These are phyloP conservation scores for Boletus sensibilis DNA, from an alignment of 768 basidiomycete genomes.

Conservation along the genomic window DNA sequence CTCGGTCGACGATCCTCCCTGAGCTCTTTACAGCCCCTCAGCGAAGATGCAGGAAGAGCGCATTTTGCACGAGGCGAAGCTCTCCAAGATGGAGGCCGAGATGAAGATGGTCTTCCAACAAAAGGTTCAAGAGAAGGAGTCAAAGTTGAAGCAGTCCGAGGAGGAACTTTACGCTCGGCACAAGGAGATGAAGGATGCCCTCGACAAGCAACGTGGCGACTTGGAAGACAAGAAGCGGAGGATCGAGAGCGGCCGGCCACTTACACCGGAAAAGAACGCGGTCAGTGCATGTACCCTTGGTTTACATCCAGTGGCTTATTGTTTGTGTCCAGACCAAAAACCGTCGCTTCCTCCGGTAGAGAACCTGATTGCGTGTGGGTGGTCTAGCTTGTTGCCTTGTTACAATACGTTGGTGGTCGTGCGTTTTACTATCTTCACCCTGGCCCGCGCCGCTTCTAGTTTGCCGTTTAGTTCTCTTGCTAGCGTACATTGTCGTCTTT, in stretches of 20 bases:
- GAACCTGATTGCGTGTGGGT: conserved; percentile 4
- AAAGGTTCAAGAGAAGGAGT: conserved; percentile 99
- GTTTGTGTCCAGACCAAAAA: conserved; percentile 32
- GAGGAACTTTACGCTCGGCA: conserved; percentile 98
- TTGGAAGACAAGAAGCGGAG: conserved; percentile 98
- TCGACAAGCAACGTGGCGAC: conserved; percentile 94
- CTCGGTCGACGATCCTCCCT: conserved; percentile 7
- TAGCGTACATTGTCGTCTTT: conserved; percentile 43
- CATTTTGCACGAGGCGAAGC: conserved; percentile 92
- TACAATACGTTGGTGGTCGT: conserved; percentile 31
- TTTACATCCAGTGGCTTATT: conserved; percentile 7
- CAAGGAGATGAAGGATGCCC: conserved; percentile 99
- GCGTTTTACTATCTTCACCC: conserved; percentile 23
- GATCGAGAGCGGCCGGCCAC: conserved; percentile 89
- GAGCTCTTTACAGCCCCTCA: conserved; percentile 66
- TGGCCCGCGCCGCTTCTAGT: conserved; percentile 38
- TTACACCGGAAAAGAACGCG: conserved; percentile 91
- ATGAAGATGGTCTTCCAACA: conserved; percentile 99
- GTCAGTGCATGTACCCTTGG: conserved; percentile 45
- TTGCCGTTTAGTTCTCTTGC: conserved; percentile 37
- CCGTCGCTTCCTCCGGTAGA: conserved; percentile 38
- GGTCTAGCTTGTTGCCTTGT: conserved; percentile 28
- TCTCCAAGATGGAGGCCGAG: conserved; percentile 99
- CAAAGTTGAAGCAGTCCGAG: conserved; percentile 98
- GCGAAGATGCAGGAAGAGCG: conserved; percentile 96